These are phyloP conservation scores for Adansonia gregorii DNA, from an alignment of 441 rosid genomes.

Conservation along the genomic window DNA sequence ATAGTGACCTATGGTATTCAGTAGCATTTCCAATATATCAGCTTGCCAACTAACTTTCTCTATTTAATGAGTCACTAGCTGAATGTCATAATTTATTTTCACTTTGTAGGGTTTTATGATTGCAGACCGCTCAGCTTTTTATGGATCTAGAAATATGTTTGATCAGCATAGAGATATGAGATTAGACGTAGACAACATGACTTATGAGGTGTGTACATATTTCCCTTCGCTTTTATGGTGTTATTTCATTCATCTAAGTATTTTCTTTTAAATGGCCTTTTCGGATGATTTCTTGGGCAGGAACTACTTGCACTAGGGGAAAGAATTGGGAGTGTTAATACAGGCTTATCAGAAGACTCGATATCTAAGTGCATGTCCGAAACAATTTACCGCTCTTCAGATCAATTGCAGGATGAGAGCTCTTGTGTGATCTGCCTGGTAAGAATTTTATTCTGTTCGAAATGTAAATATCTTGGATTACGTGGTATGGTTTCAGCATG, in stretches of 20 bases:
- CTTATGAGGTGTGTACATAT: slow-evolving; percentile 64
- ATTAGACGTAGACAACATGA: slow-evolving; percentile 83
- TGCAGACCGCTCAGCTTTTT: slow-evolving; percentile 54
- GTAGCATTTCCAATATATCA: background rate
- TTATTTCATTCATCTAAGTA: background rate
- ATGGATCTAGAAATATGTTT: slow-evolving; percentile 59
- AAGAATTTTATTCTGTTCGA: slow-evolving; percentile 30
- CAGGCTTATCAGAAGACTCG: slow-evolving; percentile 68
- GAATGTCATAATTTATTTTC: slow-evolving; percentile 3
- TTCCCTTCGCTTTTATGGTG: slow-evolving; percentile 17
- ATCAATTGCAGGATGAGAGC: slow-evolving; percentile 53
- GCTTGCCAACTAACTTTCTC: background rate
- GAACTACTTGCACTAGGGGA: slow-evolving; percentile 89
- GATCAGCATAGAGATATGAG: slow-evolving; percentile 94
- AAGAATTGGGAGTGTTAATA: slow-evolving; percentile 83
- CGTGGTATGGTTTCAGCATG: background rate
- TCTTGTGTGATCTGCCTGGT: slow-evolving; percentile 89
- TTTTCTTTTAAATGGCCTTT: slow-evolving; percentile 22
- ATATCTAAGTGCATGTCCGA: slow-evolving; percentile 64
- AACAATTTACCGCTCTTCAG: slow-evolving; percentile 43
- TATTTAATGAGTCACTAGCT: slow-evolving; percentile 10
- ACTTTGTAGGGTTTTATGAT: slow-evolving; percentile 60
- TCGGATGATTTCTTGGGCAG: slow-evolving; percentile 42
- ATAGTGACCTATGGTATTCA: background rate
- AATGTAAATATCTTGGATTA: background rate